Percentiles rank a stretch among this genome's conserved stretches.
phyloP scores from a whole-genome alignment of 192 early-diverging fungal species.

The Spinellus fusiger region DNA sequence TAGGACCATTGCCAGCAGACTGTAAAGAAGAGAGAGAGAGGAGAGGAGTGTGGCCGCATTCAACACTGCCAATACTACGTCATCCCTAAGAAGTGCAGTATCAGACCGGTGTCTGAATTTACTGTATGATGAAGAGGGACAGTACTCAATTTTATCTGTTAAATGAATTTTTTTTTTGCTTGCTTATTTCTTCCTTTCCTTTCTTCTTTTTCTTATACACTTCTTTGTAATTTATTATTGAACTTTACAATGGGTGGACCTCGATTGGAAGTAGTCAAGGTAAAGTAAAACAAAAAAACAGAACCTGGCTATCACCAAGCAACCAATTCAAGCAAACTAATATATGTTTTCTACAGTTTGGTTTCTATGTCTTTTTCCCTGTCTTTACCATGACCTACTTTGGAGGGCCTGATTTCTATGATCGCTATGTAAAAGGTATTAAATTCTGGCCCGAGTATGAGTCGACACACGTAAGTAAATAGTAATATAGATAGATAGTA shows the following conservation, averaged over 20 bases:
- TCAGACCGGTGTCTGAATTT: background rate
- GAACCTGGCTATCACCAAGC: background rate
- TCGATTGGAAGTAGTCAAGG: slow-evolving; percentile 39
- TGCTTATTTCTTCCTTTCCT: background rate
- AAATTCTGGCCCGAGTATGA: slow-evolving; percentile 37
- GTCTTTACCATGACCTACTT: slow-evolving; percentile 44
- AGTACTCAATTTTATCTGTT: background rate
- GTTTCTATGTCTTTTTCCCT: slow-evolving; percentile 47
- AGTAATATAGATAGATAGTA: background rate
- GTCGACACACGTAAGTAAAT: slow-evolving; percentile 24
- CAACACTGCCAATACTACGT: background rate
- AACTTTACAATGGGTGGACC: slow-evolving; percentile 34
- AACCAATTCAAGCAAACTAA: background rate
- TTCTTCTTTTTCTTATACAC: background rate
- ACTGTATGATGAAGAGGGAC: background rate
- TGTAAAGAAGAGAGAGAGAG: background rate
- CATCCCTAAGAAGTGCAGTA: too few species aligned
- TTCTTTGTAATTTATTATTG: background rate
- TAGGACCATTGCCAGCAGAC: slow-evolving; percentile 10
- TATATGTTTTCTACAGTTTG: slow-evolving; percentile 32
- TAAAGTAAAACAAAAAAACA: slow-evolving; percentile 7
- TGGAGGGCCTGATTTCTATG: slow-evolving; percentile 43
- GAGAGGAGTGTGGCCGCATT: background rate
- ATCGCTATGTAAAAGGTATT: slow-evolving; percentile 36
- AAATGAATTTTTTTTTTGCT: background rate